Evolutionary conservation across 768 basidiomycete species (phyloP).

Genomic region (Gyrodon lividus): DNA sequence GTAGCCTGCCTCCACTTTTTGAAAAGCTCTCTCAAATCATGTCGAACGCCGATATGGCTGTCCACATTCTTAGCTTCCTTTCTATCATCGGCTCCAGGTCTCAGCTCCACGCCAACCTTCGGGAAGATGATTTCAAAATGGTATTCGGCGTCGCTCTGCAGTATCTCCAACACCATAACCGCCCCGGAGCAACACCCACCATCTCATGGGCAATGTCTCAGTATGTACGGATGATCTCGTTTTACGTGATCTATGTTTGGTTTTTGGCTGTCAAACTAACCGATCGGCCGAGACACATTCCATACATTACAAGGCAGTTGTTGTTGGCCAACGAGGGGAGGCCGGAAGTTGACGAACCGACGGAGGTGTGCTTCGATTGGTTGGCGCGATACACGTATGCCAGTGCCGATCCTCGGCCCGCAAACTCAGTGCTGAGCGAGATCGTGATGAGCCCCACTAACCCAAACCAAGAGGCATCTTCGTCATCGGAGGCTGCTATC

Average conservation of each 20-base stretch:
- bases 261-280: slow-evolving; percentile 84
- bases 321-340: slow-evolving; percentile 81
- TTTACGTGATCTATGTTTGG: slow-evolving; percentile 92
- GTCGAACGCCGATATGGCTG: slow-evolving; percentile 88
- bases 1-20: slow-evolving; percentile 74
- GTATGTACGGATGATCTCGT: slow-evolving; percentile 87
- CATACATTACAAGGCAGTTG: slow-evolving; percentile 84
- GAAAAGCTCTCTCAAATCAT: slow-evolving; percentile 91
- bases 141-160: slow-evolving; percentile 93
- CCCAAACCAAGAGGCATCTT: slow-evolving; percentile 15
- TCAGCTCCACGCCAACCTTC: slow-evolving; percentile 83
- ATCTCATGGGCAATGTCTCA: slow-evolving; percentile 87
- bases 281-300: slow-evolving; percentile 77
- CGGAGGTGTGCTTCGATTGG: slow-evolving; percentile 98
- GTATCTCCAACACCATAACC: slow-evolving; percentile 90
- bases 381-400: slow-evolving; percentile 92
- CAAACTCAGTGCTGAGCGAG: slow-evolving; percentile 74
- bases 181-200: slow-evolving; percentile 52
- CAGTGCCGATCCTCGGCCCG: slow-evolving; percentile 88
- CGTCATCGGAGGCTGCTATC: slow-evolving; percentile 40
- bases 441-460: slow-evolving; percentile 64
- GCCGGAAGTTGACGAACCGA: slow-evolving; percentile 76
- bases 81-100: slow-evolving; percentile 81
- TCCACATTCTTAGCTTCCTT: slow-evolving; percentile 94
- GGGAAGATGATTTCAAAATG: slow-evolving; percentile 85